Evolutionary conservation across 208 protist species (phyloP).

Genomic region (Leishmania major): DNA sequence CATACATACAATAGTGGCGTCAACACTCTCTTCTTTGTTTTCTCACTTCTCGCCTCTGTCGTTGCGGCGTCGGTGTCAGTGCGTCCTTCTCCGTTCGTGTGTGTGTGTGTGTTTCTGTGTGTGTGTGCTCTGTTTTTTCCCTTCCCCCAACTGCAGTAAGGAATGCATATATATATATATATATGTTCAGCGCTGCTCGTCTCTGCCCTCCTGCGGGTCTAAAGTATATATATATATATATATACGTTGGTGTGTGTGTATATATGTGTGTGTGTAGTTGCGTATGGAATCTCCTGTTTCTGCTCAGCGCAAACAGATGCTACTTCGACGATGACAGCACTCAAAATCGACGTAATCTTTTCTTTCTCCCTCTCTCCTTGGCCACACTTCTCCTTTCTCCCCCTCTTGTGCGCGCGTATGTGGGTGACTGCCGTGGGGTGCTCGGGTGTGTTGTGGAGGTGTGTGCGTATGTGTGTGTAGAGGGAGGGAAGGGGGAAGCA

Average conservation of each 20-base stretch:
- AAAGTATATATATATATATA: no score
- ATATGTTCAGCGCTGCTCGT: neutral
- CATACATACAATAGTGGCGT: no score
- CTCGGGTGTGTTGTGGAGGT: neutral
- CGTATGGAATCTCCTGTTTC: neutral
- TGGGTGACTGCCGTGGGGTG: neutral
- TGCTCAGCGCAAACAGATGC: neutral
- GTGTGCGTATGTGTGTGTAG: neutral
- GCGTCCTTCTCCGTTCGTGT: no score
- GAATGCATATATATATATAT: neutral
- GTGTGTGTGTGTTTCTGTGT: no score
- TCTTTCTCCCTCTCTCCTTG: neutral
- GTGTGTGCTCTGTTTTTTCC: neutral
- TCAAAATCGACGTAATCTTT: neutral
- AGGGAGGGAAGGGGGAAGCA: neutral
- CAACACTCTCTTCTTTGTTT: no score
- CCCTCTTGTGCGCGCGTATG: neutral
- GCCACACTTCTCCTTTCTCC: neutral
- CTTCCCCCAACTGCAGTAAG: neutral
- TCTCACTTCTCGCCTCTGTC: no score
- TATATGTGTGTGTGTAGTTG: neutral
- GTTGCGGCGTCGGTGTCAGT: no score
- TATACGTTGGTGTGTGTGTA: neutral
- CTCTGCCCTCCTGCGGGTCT: neutral
- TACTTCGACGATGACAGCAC: neutral